phyloP scores from a whole-genome alignment of 2,329 filamentous ascomycete genomes.

The Cercospora sp. region DNA sequence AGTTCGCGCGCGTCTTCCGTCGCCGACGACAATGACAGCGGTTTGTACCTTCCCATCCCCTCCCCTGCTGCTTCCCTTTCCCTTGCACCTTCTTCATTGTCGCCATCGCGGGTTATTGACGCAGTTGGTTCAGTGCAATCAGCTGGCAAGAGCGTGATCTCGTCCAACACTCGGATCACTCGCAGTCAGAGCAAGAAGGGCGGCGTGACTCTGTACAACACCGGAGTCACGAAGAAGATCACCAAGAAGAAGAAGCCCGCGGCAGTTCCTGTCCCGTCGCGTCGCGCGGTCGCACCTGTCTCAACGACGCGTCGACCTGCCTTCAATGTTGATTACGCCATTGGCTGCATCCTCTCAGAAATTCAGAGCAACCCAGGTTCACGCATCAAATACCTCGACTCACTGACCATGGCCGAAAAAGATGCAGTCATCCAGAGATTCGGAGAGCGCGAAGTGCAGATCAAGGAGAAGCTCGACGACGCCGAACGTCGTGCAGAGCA shows the following conservation, averaged over 20 bases:
- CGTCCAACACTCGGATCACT: not conserved
- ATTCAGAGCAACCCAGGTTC: not conserved
- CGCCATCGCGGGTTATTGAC: slow-evolving; percentile 9
- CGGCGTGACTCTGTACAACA: slow-evolving; percentile 1
- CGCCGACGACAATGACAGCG: slow-evolving; percentile 10
- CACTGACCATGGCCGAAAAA: slow-evolving; percentile 24
- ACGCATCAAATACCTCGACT: slow-evolving; percentile 13
- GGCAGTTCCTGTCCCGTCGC: not conserved
- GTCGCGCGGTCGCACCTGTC: slow-evolving; percentile 1
- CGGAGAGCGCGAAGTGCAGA: slow-evolving; percentile 8
- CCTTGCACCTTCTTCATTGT: not conserved
- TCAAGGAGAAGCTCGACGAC: slow-evolving; percentile 4
- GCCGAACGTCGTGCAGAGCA: slow-evolving; percentile 1
- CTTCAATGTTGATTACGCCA: slow-evolving; percentile 10
- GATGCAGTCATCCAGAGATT: slow-evolving; percentile 22
- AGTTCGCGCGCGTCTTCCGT: slow-evolving; percentile 18
- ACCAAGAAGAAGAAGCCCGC: not conserved
- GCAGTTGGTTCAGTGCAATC: not conserved
- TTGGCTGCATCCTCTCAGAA: slow-evolving; percentile 11
- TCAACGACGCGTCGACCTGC: not conserved
- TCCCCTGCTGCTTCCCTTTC: not conserved
- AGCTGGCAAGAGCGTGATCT: slow-evolving; percentile 1
- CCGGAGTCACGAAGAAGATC: not conserved
- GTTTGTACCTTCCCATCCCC: slow-evolving; percentile 11
- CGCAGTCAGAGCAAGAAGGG: not conserved